Conservation (phyloP, 768 basidiomycete genomes). For the Tylopilus intermedius region DNA sequence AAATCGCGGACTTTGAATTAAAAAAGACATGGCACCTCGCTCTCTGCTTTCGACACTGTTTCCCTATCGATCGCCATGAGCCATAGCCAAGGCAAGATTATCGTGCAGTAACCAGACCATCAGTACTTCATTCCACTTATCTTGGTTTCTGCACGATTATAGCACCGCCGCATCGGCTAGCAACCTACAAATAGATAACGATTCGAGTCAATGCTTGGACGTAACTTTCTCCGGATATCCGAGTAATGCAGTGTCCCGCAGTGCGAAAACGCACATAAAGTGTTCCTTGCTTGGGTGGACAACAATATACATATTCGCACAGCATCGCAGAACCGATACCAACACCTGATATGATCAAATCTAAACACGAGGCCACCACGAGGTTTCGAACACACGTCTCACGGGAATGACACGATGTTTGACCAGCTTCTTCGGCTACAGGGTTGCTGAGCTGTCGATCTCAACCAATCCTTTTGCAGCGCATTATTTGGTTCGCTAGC, state of each 20-base stretch:
- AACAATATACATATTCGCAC: not conserved
- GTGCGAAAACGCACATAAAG: not conserved
- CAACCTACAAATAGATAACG: not conserved
- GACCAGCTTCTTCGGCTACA: not conserved
- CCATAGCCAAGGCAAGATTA: conserved; percentile 8
- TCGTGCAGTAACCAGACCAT: conserved; percentile 7
- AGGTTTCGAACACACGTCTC: conserved; percentile 10
- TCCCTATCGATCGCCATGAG: conserved; percentile 10
- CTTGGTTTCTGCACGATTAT: not conserved
- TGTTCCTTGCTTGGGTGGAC: conserved; percentile 5
- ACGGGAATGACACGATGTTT: no score
- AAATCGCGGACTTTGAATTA: conserved; percentile 25
- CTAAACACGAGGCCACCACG: conserved; percentile 23
- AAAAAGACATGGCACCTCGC: no score
- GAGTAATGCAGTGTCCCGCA: not conserved
- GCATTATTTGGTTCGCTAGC: not conserved
- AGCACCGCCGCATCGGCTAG: conserved; percentile 16
- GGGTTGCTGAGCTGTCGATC: not conserved
- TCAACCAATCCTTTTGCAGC: conserved; percentile 17
- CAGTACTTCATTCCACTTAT: conserved; percentile 3
- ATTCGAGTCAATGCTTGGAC: not conserved
- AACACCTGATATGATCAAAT: conserved; percentile 19
- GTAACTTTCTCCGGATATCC: not conserved
- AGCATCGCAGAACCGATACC: conserved; percentile 6
- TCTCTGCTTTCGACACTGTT: no score